phyloP scores from a whole-genome alignment of 2,329 filamentous ascomycete species.

The Raffaelea ambrosiae region DNA sequence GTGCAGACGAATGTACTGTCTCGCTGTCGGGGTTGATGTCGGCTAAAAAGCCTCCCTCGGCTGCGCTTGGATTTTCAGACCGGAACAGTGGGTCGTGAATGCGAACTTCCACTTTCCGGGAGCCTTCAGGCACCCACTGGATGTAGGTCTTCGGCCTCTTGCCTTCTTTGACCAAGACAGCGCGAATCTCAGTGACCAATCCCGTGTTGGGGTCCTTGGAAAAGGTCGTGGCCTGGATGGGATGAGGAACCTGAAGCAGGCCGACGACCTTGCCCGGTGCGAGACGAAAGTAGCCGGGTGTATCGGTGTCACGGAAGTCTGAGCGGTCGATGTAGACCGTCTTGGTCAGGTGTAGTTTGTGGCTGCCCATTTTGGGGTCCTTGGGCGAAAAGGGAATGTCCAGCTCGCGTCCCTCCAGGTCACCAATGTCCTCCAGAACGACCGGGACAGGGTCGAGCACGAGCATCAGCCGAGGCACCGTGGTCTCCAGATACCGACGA shows the following conservation, averaged over 20 bases:
- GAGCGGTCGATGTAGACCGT: slow-evolving; percentile 77
- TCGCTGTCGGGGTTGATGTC: slow-evolving; percentile 83
- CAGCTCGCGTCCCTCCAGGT: slow-evolving; percentile 53
- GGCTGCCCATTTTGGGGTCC: slow-evolving; percentile 57
- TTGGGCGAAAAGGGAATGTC: slow-evolving; percentile 76
- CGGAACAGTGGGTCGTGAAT: slow-evolving; percentile 81
- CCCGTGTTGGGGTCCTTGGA: slow-evolving; percentile 51
- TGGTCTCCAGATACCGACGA: slow-evolving; percentile 76
- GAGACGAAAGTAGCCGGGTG: slow-evolving; percentile 68
- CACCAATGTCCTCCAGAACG: slow-evolving; percentile 68
- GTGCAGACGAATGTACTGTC: slow-evolving; percentile 64
- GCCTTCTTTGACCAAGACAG: slow-evolving; percentile 60
- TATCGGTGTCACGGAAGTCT: slow-evolving; percentile 68
- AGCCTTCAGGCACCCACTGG: slow-evolving; percentile 75
- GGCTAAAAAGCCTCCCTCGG: slow-evolving; percentile 70
- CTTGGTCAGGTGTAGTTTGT: slow-evolving; percentile 57
- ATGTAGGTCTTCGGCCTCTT: slow-evolving; percentile 75
- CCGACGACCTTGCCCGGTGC: slow-evolving; percentile 65
- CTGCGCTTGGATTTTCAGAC: slow-evolving; percentile 69
- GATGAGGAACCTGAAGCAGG: slow-evolving; percentile 60
- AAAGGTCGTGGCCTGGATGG: slow-evolving; percentile 61
- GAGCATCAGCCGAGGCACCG: slow-evolving; percentile 82
- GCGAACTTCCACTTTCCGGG: slow-evolving; percentile 63
- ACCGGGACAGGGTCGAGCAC: slow-evolving; percentile 80
- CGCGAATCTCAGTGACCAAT: slow-evolving; percentile 49